Evolutionary conservation across 202 grass and related monocot species (phyloP).

Genomic region (Zoysia matrella): DNA sequence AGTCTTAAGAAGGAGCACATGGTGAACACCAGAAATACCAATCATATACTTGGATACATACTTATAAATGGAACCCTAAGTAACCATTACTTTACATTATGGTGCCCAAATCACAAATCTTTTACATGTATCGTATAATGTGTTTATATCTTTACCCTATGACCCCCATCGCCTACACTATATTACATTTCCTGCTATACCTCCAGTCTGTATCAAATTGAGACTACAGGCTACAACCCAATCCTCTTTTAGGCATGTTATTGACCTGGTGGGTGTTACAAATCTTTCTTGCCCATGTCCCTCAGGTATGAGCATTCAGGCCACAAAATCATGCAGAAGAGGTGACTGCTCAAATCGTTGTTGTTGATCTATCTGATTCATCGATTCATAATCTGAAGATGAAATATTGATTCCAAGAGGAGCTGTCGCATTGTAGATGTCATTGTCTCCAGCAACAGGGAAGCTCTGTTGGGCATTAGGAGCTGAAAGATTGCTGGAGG

Average conservation of each 20-base stretch:
- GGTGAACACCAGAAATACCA: background rate
- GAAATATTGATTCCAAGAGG: conserved; percentile 20
- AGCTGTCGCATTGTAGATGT: conserved; percentile 45
- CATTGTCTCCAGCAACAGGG: conserved; percentile 45
- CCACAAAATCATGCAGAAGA: no score
- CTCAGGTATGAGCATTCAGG: no score
- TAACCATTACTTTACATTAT: conserved; percentile 50
- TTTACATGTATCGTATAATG: conserved; percentile 23
- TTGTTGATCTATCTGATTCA: conserved; percentile 79
- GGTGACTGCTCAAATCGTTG: conserved; percentile 57
- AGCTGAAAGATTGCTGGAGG: conserved; percentile 39
- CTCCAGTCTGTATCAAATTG: conserved; percentile 66
- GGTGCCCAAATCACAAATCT: conserved; percentile 46
- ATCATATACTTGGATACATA: conserved; percentile 11
- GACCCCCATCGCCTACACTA: no score
- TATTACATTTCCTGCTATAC: conserved; percentile 36
- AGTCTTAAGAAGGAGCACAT: no score
- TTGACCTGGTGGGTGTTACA: no score
- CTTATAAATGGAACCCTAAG: conserved; percentile 25
- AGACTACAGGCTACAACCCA: conserved; percentile 81
- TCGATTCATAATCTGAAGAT: conserved; percentile 72
- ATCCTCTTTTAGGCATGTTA: conserved; percentile 83
- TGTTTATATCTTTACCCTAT: no score
- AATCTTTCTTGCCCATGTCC: no score
- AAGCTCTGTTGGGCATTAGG: conserved; percentile 66